Evolutionary conservation across 805 yeast genomes (phyloP), one percentile per base, ranked within the genome.

Genomic region (Candida cerambycidarum): DNA sequence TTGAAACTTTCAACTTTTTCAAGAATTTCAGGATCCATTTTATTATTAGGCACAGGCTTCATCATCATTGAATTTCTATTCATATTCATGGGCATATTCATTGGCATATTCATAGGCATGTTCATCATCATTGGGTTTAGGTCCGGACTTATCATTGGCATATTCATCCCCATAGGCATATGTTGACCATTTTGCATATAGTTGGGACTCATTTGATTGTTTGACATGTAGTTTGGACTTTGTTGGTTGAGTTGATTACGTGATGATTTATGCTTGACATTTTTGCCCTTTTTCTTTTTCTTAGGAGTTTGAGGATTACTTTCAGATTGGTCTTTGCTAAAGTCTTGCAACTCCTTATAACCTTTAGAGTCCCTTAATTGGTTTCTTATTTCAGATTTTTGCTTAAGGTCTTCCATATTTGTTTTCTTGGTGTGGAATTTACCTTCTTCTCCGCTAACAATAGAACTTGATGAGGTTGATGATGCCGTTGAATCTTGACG

Each of bases 1-100:
- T 58, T 48, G 41, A 69, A 69, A 33, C 63, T 64, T 21, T 60
- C 60, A 36, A 70, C 62, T 47, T 64, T 65, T 30, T 54, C 53
- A 41, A 50, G 56, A 33, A 64, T 57, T 30, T 56, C 55, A 5
- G 12, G 48, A 41, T 44, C 52, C 47, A 11, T 36, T 24, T 28
- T 52, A 46, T 23, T 45, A 8, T 6, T 7, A 14, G n/a, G 21
- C 33, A 36, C 41, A 21, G 48, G 41, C 11, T 21, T 30, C 21
- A 10, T 13, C 30, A 32, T 24, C 43, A 32, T 25, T 5, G 33
- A 19, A 3, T n/a, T 19, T 29, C 41, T 27, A 9, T 38, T 18
- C 39, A 36, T 36, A n/a, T 38, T 38, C 34, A 38, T 30, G 4
- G 33, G 25, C 41, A 30, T 35, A 18, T 32, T 33, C 33, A 27